Evolutionary conservation across 768 basidiomycete species (phyloP).

Genomic region (Podaxis rugospora): DNA sequence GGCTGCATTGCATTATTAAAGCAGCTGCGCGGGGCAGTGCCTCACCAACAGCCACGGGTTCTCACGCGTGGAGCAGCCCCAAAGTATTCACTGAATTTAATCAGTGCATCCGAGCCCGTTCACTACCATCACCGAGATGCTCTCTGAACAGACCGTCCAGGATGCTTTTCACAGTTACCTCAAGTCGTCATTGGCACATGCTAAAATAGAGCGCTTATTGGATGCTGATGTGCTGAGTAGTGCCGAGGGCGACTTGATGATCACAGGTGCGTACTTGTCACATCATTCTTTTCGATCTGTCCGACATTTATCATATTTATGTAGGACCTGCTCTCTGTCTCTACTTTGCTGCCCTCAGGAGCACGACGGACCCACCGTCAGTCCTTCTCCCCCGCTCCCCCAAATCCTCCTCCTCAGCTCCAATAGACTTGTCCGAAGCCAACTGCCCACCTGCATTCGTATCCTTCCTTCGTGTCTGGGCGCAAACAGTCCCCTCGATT

Average conservation of each 20-base stretch:
- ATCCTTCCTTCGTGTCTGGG: slow-evolving; percentile 73
- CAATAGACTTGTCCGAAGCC: slow-evolving; percentile 53
- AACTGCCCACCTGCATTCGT: slow-evolving; percentile 72
- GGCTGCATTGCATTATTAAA: too few species aligned
- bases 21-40: neutral
- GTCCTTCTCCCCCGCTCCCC: slow-evolving; percentile 67
- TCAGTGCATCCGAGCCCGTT: too few species aligned
- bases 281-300: neutral
- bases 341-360: slow-evolving; percentile 79
- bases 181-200: slow-evolving; percentile 72
- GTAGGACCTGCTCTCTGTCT: slow-evolving; percentile 77
- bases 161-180: slow-evolving; percentile 82
- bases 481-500: slow-evolving; percentile 57
- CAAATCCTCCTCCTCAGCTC: slow-evolving; percentile 35
- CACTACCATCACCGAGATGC: slow-evolving; percentile 7
- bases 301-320: neutral
- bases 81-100: too few species aligned
- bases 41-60: neutral
- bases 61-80: neutral
- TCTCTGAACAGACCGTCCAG: slow-evolving; percentile 65
- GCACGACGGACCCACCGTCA: slow-evolving; percentile 71
- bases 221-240: slow-evolving; percentile 70
- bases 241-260: slow-evolving; percentile 83
- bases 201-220: slow-evolving; percentile 70
- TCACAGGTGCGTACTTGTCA: slow-evolving; percentile 49